phyloP scores from a whole-genome alignment of 345 rosid species.

The Raphanus raphanistrum region DNA sequence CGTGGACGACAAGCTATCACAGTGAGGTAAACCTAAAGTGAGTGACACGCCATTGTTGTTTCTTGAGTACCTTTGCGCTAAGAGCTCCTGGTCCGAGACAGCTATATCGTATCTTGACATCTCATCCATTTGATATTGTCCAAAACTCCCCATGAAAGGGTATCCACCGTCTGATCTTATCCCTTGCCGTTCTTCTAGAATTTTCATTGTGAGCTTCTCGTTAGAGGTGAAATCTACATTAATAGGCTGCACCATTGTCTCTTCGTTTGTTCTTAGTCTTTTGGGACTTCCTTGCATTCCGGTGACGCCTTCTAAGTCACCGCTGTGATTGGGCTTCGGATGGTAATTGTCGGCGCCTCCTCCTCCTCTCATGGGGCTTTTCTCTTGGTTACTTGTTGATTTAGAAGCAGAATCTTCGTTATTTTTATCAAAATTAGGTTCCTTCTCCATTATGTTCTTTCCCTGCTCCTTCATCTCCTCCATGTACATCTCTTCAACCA shows the following conservation, averaged over 20 bases:
- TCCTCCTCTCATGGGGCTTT: conserved; percentile 34
- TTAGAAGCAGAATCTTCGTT: conserved; percentile 65
- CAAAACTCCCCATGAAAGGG: conserved; percentile 80
- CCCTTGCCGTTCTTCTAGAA: conserved; percentile 56
- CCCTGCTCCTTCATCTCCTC: conserved; percentile 87
- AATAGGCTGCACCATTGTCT: conserved; percentile 55
- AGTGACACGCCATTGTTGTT: conserved; percentile 84
- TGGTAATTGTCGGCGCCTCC: conserved; percentile 51
- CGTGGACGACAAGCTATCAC: conserved; percentile 82
- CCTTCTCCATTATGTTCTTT: conserved; percentile 56
- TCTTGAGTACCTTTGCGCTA: conserved; percentile 60
- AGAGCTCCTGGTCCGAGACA: conserved; percentile 60
- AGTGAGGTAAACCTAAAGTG: conserved; percentile 86
- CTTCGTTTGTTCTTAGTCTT: conserved; percentile 55
- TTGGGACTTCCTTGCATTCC: conserved; percentile 78
- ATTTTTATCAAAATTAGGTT: conserved; percentile 52
- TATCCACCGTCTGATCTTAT: conserved; percentile 61
- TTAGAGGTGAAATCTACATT: conserved; percentile 40
- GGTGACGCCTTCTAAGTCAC: conserved; percentile 66
- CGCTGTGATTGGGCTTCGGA: conserved; percentile 54
- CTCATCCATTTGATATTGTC: conserved; percentile 87
- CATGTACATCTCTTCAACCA: conserved; percentile 97
- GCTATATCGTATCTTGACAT: conserved; percentile 64
- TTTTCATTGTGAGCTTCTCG: conserved; percentile 56
- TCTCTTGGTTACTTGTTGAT: conserved; percentile 53